Percentiles rank a stretch among this genome's conserved stretches.
phyloP scores from a whole-genome alignment of 2,329 filamentous ascomycete genomes.

The Alternaria hordeiaustralica region DNA sequence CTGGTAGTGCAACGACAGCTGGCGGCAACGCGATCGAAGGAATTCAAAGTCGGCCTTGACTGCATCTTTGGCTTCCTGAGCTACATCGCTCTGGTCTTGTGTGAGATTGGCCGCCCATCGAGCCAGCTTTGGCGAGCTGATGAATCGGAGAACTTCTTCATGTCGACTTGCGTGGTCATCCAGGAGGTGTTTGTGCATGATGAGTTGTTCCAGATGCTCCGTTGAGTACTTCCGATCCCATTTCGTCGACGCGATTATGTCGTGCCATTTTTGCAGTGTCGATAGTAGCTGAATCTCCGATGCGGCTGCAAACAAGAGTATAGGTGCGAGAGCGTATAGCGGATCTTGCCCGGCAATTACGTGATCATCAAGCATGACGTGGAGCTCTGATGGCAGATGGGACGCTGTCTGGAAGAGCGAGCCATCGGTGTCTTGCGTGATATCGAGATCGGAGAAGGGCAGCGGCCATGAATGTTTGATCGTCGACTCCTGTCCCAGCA shows the following conservation, averaged over 20 bases:
- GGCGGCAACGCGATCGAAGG: neutral
- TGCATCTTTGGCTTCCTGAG: neutral
- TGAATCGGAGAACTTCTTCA: neutral
- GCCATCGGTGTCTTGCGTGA: neutral
- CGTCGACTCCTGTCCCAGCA: neutral
- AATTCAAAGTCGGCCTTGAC: neutral
- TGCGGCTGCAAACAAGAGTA: neutral
- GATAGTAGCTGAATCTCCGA: neutral
- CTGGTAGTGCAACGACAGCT: neutral
- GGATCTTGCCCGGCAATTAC: neutral
- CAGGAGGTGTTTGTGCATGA: neutral
- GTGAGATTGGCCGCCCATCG: neutral
- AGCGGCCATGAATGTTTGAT: neutral
- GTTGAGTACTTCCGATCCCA: neutral
- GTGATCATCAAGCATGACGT: neutral
- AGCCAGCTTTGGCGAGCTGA: neutral
- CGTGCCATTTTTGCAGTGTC: neutral
- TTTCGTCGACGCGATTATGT: neutral
- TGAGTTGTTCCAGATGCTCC: neutral
- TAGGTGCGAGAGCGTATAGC: neutral
- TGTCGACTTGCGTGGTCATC: neutral
- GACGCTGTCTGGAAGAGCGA: neutral
- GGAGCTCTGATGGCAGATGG: neutral
- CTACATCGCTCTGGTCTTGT: neutral
- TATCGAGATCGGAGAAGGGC: neutral